phyloP scores from a whole-genome alignment of 129 eudicot species.

The Heracleum sosnowskyi region DNA sequence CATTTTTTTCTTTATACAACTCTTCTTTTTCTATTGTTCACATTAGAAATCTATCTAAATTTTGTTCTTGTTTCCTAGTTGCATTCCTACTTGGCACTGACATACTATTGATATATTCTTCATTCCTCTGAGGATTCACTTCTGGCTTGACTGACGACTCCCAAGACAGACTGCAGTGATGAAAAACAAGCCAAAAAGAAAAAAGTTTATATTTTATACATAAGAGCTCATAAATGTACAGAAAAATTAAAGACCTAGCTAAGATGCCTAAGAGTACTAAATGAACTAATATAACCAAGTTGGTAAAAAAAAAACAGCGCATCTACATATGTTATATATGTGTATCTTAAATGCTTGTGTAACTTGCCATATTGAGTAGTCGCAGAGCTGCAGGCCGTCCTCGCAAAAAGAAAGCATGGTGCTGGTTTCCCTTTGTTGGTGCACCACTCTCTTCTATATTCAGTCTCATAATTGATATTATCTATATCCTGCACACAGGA shows the following conservation, averaged over 20 bases:
- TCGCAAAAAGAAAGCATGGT: conserved; percentile 88
- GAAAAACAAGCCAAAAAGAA: background rate
- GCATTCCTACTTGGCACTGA: background rate
- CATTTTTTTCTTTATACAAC: conserved; percentile 1
- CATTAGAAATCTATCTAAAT: background rate
- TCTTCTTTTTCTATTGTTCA: background rate
- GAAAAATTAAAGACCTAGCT: background rate
- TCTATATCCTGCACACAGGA: conserved; percentile 57
- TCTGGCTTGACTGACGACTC: conserved; percentile 11
- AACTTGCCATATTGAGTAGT: conserved; percentile 71
- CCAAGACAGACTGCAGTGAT: conserved; percentile 24
- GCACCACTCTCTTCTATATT: conserved; percentile 94
- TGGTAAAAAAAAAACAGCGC: background rate
- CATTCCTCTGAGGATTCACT: background rate
- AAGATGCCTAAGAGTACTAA: background rate
- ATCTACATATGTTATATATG: background rate
- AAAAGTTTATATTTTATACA: background rate
- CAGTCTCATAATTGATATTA: conserved; percentile 79
- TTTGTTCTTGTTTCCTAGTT: conserved; percentile 4
- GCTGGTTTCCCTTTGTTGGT: conserved; percentile 85
- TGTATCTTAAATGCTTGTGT: background rate
- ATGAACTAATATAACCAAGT: background rate
- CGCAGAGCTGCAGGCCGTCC: conserved; percentile 91
- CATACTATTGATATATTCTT: background rate
- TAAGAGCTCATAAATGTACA: background rate